These are phyloP conservation scores for Tulasnella sp. DNA, from an alignment of 768 basidiomycete genomes.

Conservation along the genomic window DNA sequence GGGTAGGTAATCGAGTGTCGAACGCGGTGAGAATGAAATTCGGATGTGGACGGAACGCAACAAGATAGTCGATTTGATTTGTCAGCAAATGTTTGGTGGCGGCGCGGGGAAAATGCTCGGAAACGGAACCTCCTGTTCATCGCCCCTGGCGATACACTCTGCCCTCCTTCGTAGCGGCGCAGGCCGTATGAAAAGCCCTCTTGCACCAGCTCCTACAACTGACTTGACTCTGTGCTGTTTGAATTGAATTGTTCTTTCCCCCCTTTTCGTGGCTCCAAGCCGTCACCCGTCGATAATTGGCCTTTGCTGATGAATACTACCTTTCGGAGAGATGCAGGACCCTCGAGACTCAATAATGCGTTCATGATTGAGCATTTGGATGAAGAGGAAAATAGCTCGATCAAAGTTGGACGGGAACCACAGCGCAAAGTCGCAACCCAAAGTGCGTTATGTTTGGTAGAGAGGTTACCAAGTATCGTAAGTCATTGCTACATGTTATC, in stretches of 20 bases:
- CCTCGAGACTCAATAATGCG: neutral
- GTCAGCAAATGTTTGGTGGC: neutral
- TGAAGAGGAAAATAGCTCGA: neutral
- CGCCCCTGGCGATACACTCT: neutral
- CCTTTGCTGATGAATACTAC: neutral
- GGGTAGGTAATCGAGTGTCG: constrained; percentile 6
- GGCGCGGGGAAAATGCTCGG: neutral
- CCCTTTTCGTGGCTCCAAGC: too few species aligned
- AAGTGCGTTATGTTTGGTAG: too few species aligned
- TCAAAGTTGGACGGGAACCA: neutral
- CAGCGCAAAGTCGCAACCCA: too few species aligned
- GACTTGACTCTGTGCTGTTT: too few species aligned
- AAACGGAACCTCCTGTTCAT: too few species aligned
- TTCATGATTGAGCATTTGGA: neutral
- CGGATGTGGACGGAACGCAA: neutral
- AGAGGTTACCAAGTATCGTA: constrained; percentile 15
- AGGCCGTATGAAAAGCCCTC: too few species aligned
- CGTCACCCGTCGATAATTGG: too few species aligned
- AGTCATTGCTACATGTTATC: too few species aligned
- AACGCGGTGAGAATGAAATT: neutral
- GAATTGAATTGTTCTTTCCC: too few species aligned
- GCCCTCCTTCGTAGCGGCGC: neutral
- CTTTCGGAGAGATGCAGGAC: neutral
- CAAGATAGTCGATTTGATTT: neutral
- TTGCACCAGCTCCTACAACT: too few species aligned